A percentile compares a stretch with the other conserved stretches of the same genome.
phyloP scores from a whole-genome alignment of 2,329 filamentous ascomycete genomes.

The Lasiodiplodia gonubiensis region DNA sequence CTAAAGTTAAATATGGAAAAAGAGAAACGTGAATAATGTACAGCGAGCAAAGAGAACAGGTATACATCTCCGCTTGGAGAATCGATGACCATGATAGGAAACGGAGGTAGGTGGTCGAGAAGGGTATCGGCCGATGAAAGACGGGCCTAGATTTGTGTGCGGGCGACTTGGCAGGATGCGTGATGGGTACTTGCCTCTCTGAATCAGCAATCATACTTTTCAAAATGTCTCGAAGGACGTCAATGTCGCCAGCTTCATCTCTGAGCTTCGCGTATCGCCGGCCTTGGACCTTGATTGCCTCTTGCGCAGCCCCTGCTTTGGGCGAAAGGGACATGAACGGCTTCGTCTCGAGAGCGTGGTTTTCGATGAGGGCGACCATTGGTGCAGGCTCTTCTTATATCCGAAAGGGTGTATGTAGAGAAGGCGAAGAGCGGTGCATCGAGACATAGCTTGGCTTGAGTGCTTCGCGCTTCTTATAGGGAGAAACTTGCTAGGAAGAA shows the following conservation, averaged over 20 bases:
- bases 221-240: conserved; percentile 11
- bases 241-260: conserved; percentile 13
- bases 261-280: conserved; percentile 19
- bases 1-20: conserved; percentile 22
- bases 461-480: conserved; percentile 24
- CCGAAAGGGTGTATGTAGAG: not conserved
- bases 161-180: not conserved
- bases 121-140: not conserved
- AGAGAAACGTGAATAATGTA: not conserved
- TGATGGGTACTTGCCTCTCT: conserved; percentile 13
- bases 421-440: not conserved
- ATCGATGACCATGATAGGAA: not conserved
- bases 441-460: conserved; percentile 21
- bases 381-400: conserved; percentile 2
- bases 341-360: conserved; percentile 17
- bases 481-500: conserved; percentile 8
- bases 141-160: not conserved
- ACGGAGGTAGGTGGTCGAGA: not conserved
- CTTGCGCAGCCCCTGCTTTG: conserved; percentile 14
- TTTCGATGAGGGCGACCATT: conserved; percentile 22
- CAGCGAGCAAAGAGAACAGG: not conserved
- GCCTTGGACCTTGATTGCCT: conserved; percentile 17
- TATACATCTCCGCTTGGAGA: not conserved
- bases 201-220: conserved; percentile 13
- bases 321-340: conserved; percentile 13